Base-by-base conservation (phyloP, 208 protist genomes). In the Leishmania major region DNA sequence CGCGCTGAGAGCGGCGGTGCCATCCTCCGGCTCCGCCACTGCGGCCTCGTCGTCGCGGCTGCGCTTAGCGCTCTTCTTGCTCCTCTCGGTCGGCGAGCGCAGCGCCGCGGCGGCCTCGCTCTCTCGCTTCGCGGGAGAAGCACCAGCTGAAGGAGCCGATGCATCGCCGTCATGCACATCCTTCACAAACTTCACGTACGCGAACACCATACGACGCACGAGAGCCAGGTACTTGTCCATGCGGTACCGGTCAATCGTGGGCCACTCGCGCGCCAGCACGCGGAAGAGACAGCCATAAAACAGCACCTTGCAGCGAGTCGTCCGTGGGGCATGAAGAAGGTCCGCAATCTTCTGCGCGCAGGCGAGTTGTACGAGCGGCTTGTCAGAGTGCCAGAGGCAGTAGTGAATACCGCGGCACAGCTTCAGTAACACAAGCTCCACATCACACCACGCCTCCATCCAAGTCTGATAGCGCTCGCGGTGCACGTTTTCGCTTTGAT, bases 341-440 rank as follows among this genome's bases (percentile, higher is more conserved):
- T 89, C 66, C 1, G 93, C 89, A 31, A 98, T 97, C 40, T 81
- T 81, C 82, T 92, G 80, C 59, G 96, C 94, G 75, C 95, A 97
- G 59, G 89, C 92, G 7, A 93, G 90, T 87, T 98, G 96, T 40
- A 97, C 96, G 0, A 96, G 87, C 17, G 93, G 96, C 89, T 98
- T 98, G 87, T 98, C 96, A 0, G 93, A 94, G 87, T 98, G 96
- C 94, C 94, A 98, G 37, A 98, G 85, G 85, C 94, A 97, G 88
- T 92, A 98, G 84, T 91, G 91, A 22, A 97, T 83, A 62, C 94
- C 96, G 35, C 92, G 92, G 73, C 88, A 91, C 2, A 98, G 88
- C 87, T 98, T 98, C 71, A 95, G 78, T 31, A 96, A 88, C n/a
- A 96, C 85, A 10, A 96, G 87, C 88, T 96, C 90, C 17, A 96